Base-by-base conservation (phyloP, 345 rosid species). In the Streptanthus diversifolius region DNA sequence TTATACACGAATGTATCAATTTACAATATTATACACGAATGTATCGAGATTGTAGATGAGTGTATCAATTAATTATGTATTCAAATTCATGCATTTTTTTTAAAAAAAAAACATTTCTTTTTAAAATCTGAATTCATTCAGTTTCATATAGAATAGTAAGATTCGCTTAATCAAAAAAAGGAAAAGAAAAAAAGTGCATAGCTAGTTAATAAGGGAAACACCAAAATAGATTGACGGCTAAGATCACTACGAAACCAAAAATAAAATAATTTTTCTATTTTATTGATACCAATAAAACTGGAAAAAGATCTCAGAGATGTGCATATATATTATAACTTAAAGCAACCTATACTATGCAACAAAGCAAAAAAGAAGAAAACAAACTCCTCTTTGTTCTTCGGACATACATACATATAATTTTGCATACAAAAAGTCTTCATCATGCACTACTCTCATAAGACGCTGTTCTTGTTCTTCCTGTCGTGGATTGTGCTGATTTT, bases 371-470 rank as follows among this genome's bases (percentile, higher is more conserved):
- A 52, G 17, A 24, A 40, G 0, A 39, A 18, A 48, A 48, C 35
- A 5, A 30, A 6, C 9, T 21, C 48, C 21, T 44, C 10, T 24
- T 21, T 24, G 1, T 49, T 49, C 27, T 47, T 47, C 13, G 8
- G 22, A 44, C 55, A 49, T 5, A 9, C 13, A 36, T 36, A 36
- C 41, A 37, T 37, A 37, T 48, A 17, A 25, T 8, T 59, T 63
- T 41, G 33, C 32, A 32, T 33, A 53, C 3, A 29, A 63, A 25
- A 66, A 48, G 19, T 45, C 29, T 58, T 58, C 67, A 37, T 37
- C 36, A 74, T 74, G 72, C 53, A 47, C 36, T 66, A 3, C 32
- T 56, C 45, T 19, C 21, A 33, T 66, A 49, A 27, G 14, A 66
- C 29, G 35, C 15, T 74, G 10, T 39, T 66, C 60, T 54, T 15